Percentiles rank a stretch among this genome's conserved stretches.
These are phyloP conservation scores for Mrakia gelida DNA, from an alignment of 768 basidiomycete genomes.

Conservation along the genomic window DNA sequence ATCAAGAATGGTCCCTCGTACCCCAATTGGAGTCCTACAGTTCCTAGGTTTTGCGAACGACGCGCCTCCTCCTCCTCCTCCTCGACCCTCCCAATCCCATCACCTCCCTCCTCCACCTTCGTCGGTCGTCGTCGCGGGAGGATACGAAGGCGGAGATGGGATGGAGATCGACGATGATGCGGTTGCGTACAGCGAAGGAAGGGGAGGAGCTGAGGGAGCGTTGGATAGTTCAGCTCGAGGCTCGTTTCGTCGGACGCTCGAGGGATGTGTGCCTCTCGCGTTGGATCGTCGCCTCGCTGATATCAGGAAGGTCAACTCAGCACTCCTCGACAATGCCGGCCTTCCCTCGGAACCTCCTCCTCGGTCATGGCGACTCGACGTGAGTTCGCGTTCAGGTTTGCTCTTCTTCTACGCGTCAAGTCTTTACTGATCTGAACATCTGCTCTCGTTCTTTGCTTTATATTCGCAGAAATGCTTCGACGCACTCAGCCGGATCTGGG, in stretches of 20 bases:
- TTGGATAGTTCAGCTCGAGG: neutral
- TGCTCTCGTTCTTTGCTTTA: neutral
- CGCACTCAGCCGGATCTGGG: neutral
- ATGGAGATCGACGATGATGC: neutral
- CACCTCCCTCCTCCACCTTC: neutral
- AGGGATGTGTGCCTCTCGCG: neutral
- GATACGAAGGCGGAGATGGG: neutral
- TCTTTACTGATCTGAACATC: neutral
- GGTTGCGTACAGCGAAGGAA: neutral
- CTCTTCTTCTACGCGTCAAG: neutral
- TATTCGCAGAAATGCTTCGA: constrained; percentile 8
- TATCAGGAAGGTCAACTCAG: neutral
- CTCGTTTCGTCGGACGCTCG: neutral
- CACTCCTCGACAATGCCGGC: neutral
- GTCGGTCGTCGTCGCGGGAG: neutral
- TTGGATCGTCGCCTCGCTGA: neutral
- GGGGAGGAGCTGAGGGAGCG: neutral
- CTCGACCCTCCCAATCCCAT: neutral
- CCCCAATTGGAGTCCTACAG: neutral
- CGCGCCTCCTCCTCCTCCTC: neutral
- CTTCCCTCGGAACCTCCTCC: constrained; percentile 10
- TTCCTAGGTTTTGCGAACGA: neutral
- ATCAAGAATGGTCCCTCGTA: neutral
- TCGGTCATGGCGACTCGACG: neutral
- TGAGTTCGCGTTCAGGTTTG: neutral